Evolutionary conservation across 2,329 filamentous ascomycete species (phyloP), one percentile per base, ranked within the genome.

Genomic region (Sporothrix brasiliensis): DNA sequence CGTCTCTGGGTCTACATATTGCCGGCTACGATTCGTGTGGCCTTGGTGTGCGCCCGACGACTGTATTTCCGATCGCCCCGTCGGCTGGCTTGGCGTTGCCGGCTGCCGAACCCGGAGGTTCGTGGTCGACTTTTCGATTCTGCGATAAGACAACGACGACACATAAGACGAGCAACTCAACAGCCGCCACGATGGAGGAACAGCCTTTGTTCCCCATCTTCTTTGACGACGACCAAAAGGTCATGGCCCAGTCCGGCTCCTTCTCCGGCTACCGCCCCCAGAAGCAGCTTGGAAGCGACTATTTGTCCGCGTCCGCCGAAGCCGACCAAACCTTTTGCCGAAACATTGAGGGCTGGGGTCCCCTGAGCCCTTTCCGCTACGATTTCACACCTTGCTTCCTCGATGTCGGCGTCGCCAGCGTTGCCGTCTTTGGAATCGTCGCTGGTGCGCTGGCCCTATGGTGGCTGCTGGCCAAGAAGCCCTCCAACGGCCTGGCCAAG

Each of bases 361-460:
- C 95, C 27, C 79, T 99, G 78, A 97, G 93, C 80, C 89, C 90
- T 49, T 85, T 89, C 75, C 87, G 94, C 79, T 97, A 93, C 80
- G 95, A 99, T 82, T 93, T 99, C 77, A 98, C 95, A 19, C 94
- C 95, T 53, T 99, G 95, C 83, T 99, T 99, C 78, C 89, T 98
- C 76, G 96, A 99, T 79, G 88, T 97, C 27, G 94, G 92, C 88
- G 88, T 98, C 71, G 88, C 91, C 47, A 82, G 86, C 1, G 92
- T 97, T 39, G 92, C 92, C 10, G 85, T 85, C 16, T 96, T 91
- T 82, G 94, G 94, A 19, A 84, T 97, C 30, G 69, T 97, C 30
- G 86, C 90, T 73, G 95, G 95, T 71, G 85, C 89, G 9, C 85
- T 89, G 60, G 93, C 94, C 41, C 82, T 97, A 54, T 94, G 90